Base-by-base conservation (phyloP, 1,284 basidiomycete genomes). In the Trichosporon faecale region DNA sequence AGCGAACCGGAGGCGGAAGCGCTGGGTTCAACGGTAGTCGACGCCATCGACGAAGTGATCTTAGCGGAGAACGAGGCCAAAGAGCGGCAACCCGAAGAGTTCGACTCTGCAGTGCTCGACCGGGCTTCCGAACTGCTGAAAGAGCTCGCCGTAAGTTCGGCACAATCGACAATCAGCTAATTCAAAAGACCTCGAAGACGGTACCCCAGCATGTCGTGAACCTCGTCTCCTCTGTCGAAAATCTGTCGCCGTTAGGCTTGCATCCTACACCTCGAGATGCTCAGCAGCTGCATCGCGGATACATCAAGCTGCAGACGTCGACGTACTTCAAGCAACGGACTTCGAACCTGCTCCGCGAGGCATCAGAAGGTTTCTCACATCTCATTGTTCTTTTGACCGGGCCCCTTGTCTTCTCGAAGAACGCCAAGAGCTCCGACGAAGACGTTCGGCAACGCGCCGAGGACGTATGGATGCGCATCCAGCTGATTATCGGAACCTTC, bases 361-460 rank as follows among this genome's bases (percentile, higher is more conserved):
- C 97, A 76, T 95, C 94, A 0, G 95, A 99, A 85, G 97, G 97
- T 5, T 99, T 95, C 84, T 93, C 93, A 77, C 95, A 95, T 78
- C 88, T 99, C 40, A 89, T 91, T 35, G 89, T 91, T 9, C 85
- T 98, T 52, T 90, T 93, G 11, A 90, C 89, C 68, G 89, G 88
- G 74, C 85, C 95, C 65, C 92, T 78, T 3, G 75, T 76, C 0
- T 70, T 84, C 5, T 68, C 64, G 33, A 68, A 46, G 2, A 23
- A 18, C 9, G 27, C 57, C 5, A 31, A 61, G 11, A 76, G 76
- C 31, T 46, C 67, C 16, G 64, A 73, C 29, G 55, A 67, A 14
- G 70, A 70, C 7, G 64, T 75, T 16, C 29, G 88, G 68, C 87
- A 87, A 46, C 89, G 91, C 52, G 91, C 91, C 3, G 87, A 88